These are phyloP conservation scores for Penicillium angulare DNA, from an alignment of 495 filamentous ascomycete species.

Conservation along the genomic window DNA sequence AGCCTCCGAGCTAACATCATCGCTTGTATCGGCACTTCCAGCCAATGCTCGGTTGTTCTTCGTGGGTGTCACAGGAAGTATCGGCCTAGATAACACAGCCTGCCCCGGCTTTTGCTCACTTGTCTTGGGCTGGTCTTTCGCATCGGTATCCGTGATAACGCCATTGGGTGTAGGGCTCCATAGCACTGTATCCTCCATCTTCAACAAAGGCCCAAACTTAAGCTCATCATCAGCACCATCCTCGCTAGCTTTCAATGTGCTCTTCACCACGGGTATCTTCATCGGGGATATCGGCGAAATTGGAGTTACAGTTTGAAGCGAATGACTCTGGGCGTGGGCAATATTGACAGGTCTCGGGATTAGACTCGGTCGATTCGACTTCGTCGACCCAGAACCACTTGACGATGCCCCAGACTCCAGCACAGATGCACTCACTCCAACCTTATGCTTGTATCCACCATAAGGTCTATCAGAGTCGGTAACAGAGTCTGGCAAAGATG, in stretches of 20 bases:
- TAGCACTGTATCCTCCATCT: not conserved
- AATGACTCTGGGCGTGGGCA: not conserved
- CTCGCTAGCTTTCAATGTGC: too few relatives aligned
- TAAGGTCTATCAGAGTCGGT: constrained; percentile 7
- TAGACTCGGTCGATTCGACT: constrained; percentile 1
- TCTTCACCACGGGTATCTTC: too few relatives aligned
- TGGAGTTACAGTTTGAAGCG: not conserved
- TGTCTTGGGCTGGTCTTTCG: not conserved
- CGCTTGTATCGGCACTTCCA: not conserved
- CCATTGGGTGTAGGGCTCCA: too few relatives aligned
- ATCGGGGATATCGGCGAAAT: too few relatives aligned
- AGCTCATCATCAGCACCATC: not conserved
- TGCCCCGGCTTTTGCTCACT: not conserved
- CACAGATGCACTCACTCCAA: not conserved
- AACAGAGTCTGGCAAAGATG: constrained; percentile 24
- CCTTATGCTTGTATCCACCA: not conserved
- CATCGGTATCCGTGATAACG: too few relatives aligned
- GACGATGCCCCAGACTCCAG: not conserved
- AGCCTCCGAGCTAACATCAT: not conserved
- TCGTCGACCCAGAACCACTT: not conserved
- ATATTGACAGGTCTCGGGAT: constrained; percentile 11
- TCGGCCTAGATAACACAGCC: too few relatives aligned
- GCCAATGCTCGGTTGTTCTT: too few relatives aligned
- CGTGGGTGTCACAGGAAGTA: not conserved
- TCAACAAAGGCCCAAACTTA: not conserved